Evolutionary conservation across 352 stramenopile genomes (phyloP).

Genomic region (Aphanomyces cochlioides): DNA sequence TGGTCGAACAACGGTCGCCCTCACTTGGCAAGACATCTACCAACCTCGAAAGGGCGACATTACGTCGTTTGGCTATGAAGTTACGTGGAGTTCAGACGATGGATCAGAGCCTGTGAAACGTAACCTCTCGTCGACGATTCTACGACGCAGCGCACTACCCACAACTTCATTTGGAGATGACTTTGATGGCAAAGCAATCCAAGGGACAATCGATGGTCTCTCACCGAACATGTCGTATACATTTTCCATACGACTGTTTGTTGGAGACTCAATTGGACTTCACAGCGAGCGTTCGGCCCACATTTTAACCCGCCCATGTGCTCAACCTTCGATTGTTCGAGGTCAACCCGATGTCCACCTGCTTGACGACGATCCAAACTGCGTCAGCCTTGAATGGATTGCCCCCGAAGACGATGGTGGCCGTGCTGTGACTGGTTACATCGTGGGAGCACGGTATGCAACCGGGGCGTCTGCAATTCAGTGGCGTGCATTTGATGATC

Average conservation of each 20-base stretch:
- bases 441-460: slow-evolving; percentile 35
- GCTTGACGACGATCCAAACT: slow-evolving; percentile 30
- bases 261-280: slow-evolving; percentile 51
- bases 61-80: slow-evolving; percentile 61
- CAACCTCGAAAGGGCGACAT: slow-evolving; percentile 58
- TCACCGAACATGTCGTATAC: slow-evolving; percentile 57
- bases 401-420: slow-evolving; percentile 53
- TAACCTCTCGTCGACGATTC: slow-evolving; percentile 51
- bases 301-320: slow-evolving; percentile 43
- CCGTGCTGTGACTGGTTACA: slow-evolving; percentile 44
- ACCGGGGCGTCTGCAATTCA: neutral
- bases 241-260: slow-evolving; percentile 64
- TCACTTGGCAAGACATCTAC: slow-evolving; percentile 76
- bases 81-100: slow-evolving; percentile 46
- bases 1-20: slow-evolving; percentile 40
- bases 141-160: slow-evolving; percentile 57
- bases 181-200: slow-evolving; percentile 74
- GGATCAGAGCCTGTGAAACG: neutral
- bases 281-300: slow-evolving; percentile 49
- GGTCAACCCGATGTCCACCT: slow-evolving; percentile 40
- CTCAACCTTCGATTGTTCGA: slow-evolving; percentile 39
- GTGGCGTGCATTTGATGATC: slow-evolving; percentile 23
- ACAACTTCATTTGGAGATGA: slow-evolving; percentile 68
- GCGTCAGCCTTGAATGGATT: slow-evolving; percentile 55
- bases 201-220: slow-evolving; percentile 50